Evolutionary conservation across 176 grass and related monocot genomes (phyloP).

Genomic region (Rhynchospora pubera): DNA sequence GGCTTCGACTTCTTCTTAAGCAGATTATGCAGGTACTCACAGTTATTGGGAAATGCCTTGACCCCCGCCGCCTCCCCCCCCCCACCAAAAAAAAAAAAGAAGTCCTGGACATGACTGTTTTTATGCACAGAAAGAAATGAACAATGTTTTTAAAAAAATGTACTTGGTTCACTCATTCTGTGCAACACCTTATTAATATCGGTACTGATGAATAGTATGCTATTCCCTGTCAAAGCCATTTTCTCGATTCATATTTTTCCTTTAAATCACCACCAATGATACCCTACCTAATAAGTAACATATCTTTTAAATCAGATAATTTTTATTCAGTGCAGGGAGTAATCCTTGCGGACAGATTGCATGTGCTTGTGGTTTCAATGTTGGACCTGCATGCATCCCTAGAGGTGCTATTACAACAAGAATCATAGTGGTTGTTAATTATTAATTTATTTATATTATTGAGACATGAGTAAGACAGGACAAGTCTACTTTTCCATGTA

Average conservation of each 20-base stretch:
- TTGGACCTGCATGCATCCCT: constrained; percentile 59
- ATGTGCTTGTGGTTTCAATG: constrained; percentile 58
- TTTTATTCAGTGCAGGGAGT: constrained; percentile 50
- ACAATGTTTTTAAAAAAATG: no score
- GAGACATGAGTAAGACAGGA: neutral
- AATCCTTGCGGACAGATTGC: constrained; percentile 61
- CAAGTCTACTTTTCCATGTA: neutral
- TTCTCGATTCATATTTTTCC: constrained; percentile 1
- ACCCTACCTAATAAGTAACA: neutral
- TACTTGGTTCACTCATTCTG: no score
- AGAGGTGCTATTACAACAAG: constrained; percentile 33
- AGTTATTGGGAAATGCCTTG: neutral
- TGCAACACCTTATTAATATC: neutral
- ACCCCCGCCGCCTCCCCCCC: no score
- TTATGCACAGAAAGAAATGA: no score
- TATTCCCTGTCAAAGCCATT: constrained; percentile 3
- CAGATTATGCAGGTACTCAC: constrained; percentile 61
- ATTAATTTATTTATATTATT: neutral
- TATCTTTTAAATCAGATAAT: constrained; percentile 26
- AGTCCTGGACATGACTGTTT: no score
- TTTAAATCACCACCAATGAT: neutral
- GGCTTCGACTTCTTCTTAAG: constrained; percentile 54
- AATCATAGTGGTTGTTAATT: neutral
- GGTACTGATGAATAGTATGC: constrained; percentile 13
- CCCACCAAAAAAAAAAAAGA: no score